Evolutionary conservation across 2,329 filamentous ascomycete genomes (phyloP).

Genomic region (Arachnomyces sp.): DNA sequence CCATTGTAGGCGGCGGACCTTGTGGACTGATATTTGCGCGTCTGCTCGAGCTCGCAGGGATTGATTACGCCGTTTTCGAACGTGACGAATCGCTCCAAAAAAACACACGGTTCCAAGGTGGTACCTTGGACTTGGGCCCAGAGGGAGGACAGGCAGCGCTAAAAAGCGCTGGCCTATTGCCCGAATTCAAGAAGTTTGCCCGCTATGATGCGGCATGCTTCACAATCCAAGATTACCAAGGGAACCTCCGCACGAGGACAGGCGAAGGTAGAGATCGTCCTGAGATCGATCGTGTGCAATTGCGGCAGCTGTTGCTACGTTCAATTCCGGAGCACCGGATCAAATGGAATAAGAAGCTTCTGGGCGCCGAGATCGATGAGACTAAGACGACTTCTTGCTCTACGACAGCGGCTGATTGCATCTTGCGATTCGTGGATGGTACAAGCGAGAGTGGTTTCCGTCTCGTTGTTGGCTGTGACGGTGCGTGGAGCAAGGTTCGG

Average conservation of each 20-base stretch:
- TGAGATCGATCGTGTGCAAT: constrained; percentile 34
- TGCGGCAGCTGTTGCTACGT: constrained; percentile 31
- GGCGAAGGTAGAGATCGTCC: constrained; percentile 26
- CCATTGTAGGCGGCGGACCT: constrained; percentile 17
- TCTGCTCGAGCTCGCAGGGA: constrained; percentile 11
- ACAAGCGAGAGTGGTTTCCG: no score
- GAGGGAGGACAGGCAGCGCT: constrained; percentile 16
- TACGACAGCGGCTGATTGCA: no score
- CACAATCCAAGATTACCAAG: constrained; percentile 5
- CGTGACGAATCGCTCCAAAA: constrained; percentile 12
- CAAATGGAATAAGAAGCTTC: no score
- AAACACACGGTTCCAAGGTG: constrained; percentile 11
- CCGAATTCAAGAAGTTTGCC: constrained; percentile 14
- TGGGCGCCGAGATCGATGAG: no score
- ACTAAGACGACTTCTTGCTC: no score
- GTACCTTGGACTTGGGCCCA: constrained; percentile 16
- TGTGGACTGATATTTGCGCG: constrained; percentile 16
- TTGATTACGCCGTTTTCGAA: constrained; percentile 17
- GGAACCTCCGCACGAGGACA: background rate
- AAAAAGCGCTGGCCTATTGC: constrained; percentile 16
- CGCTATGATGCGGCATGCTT: constrained; percentile 12
- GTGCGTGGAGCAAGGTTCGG: no score
- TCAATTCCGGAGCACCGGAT: no score
- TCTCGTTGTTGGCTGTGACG: no score
- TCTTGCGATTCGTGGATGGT: no score